Conservation (phyloP, 495 filamentous ascomycete genomes). For the Neurospora tetraspora region DNA sequence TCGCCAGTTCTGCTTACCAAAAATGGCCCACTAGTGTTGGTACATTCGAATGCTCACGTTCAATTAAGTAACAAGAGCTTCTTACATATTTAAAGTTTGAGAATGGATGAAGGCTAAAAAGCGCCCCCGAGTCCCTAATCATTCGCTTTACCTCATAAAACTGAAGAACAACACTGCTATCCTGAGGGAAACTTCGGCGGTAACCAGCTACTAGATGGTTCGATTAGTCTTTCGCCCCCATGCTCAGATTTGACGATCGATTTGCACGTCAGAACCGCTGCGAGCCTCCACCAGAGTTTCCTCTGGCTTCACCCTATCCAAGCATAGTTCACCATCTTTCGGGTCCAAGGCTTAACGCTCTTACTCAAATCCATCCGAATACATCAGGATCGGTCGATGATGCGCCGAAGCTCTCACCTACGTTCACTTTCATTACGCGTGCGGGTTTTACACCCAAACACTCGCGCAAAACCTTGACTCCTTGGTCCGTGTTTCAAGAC, state of each 20-base stretch:
- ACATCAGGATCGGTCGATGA: conserved; percentile 67
- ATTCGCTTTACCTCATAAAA: conserved; percentile 75
- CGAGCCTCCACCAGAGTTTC: conserved; percentile 66
- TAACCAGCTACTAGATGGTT: conserved; percentile 62
- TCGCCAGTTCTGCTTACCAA: conserved; percentile 63
- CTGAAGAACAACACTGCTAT: conserved; percentile 63
- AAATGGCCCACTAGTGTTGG: conserved; percentile 56
- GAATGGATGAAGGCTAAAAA: conserved; percentile 65
- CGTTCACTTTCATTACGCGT: conserved; percentile 63
- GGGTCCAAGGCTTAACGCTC: conserved; percentile 65
- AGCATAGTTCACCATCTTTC: conserved; percentile 62
- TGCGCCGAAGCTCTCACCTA: conserved; percentile 42
- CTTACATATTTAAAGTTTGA: conserved; percentile 72
- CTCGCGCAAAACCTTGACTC: conserved; percentile 61
- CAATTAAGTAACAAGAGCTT: conserved; percentile 61
- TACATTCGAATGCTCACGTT: conserved; percentile 61
- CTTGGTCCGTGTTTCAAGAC: conserved; percentile 68
- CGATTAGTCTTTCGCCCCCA: conserved; percentile 59
- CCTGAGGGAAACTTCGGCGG: conserved; percentile 66
- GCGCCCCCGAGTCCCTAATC: conserved; percentile 66
- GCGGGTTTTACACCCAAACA: conserved; percentile 61
- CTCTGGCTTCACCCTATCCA: conserved; percentile 68
- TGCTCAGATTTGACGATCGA: conserved; percentile 59
- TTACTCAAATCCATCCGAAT: conserved; percentile 69
- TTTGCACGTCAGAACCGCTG: conserved; percentile 67